Evolutionary conservation across 257 asterid species (phyloP).

Genomic region (Solanum appendiculatum): DNA sequence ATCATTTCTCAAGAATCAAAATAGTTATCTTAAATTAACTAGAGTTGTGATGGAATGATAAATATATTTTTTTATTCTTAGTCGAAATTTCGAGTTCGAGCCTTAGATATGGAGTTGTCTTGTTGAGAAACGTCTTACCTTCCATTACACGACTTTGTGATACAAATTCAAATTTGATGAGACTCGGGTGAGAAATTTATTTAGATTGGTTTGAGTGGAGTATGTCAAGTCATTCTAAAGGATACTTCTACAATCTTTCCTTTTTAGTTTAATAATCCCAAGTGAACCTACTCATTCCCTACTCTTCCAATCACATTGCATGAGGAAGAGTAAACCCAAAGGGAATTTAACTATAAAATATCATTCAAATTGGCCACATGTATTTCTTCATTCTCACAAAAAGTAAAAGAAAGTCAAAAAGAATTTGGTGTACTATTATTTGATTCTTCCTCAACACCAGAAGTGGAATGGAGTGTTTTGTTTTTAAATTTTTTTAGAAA

Average conservation of each 20-base stretch:
- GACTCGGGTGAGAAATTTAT: neutral
- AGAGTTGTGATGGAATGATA: too few species aligned
- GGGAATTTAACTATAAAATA: neutral
- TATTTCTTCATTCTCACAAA: neutral
- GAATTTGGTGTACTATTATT: neutral
- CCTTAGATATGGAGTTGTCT: neutral
- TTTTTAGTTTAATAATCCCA: neutral
- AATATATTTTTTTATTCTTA: too few species aligned
- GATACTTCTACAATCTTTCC: neutral
- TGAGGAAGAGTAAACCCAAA: conserved; percentile 4
- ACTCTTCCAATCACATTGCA: conserved; percentile 1
- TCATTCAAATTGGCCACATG: neutral
- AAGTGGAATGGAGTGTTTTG: neutral
- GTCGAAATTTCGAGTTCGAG: rapidly evolving
- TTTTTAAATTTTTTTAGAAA: neutral
- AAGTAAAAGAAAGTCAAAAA: neutral
- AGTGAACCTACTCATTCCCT: neutral
- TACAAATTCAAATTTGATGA: neutral
- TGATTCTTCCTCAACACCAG: neutral
- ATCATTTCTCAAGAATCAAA: too few species aligned
- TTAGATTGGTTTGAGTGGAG: neutral
- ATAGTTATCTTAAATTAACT: too few species aligned
- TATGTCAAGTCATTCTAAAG: neutral
- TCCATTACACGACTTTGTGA: rapidly evolving
- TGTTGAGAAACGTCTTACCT: rapidly evolving